phyloP scores from a whole-genome alignment of 2,329 filamentous ascomycete genomes.

The Cytospora leucostoma region DNA sequence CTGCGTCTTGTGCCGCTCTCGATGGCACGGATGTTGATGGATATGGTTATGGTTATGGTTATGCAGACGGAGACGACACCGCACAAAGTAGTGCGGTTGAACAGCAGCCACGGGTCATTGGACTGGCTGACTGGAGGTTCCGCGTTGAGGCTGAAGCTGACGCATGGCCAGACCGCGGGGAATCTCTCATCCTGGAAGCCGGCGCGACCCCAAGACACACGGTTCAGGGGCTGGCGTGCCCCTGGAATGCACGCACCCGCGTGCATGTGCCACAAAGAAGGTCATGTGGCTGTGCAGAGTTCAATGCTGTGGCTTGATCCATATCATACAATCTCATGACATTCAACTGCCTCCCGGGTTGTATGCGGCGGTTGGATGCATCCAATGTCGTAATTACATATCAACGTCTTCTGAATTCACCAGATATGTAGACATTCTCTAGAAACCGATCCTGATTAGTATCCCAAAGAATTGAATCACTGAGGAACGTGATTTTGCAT shows the following conservation, averaged over 20 bases:
- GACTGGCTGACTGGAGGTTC: not conserved
- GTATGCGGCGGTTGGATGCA: too few species aligned
- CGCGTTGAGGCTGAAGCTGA: constrained; percentile 9
- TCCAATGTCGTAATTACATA: too few species aligned
- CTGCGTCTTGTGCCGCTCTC: not conserved
- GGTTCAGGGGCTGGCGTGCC: not conserved
- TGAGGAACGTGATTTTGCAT: too few species aligned
- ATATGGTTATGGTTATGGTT: not conserved
- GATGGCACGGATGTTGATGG: not conserved
- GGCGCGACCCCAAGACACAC: not conserved
- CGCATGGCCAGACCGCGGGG: constrained; percentile 4
- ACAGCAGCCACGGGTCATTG: constrained; percentile 6
- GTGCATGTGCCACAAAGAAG: not conserved
- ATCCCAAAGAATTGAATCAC: too few species aligned
- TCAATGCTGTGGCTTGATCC: not conserved
- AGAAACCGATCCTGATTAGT: too few species aligned
- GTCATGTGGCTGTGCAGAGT: not conserved
- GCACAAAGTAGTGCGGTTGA: constrained; percentile 3
- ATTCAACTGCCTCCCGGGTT: not conserved
- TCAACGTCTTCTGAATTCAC: too few species aligned
- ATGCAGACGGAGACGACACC: not conserved
- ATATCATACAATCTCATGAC: not conserved
- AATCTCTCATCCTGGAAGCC: not conserved
- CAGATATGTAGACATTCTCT: too few species aligned
- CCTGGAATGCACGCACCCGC: not conserved